Percentiles rank a stretch among this genome's conserved stretches.
Evolutionary conservation across 83 land plant genomes (phyloP).

Genomic region (Picea mariana): DNA sequence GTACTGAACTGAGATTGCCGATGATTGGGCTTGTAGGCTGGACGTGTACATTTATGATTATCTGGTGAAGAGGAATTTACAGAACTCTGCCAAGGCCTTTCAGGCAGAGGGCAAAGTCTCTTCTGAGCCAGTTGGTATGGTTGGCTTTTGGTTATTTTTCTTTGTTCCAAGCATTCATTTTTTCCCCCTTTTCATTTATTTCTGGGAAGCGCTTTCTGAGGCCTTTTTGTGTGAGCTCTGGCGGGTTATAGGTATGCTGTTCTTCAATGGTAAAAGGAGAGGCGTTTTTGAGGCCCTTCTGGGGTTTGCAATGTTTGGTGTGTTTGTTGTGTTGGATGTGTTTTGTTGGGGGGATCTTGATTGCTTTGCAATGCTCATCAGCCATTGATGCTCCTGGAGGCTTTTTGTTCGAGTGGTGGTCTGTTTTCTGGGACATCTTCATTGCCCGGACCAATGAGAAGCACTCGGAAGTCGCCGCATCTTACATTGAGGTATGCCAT

Average conservation of each 20-base stretch:
- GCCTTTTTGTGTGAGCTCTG: too few relatives aligned
- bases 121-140: slow-evolving; percentile 86
- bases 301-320: too few relatives aligned
- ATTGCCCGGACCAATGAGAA: slow-evolving; percentile 93
- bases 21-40: slow-evolving; percentile 43
- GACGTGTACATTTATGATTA: slow-evolving; percentile 91
- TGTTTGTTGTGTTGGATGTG: too few relatives aligned
- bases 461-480: slow-evolving; percentile 93
- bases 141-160: not conserved
- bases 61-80: slow-evolving; percentile 74
- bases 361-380: slow-evolving; percentile 12
- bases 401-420: slow-evolving; percentile 97
- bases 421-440: slow-evolving; percentile 72
- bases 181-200: not conserved
- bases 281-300: too few relatives aligned
- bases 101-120: slow-evolving; percentile 85
- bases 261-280: too few relatives aligned
- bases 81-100: slow-evolving; percentile 79
- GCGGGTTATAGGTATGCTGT: not conserved
- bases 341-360: too few relatives aligned
- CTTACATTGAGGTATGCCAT: slow-evolving; percentile 74
- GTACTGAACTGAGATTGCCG: not conserved
- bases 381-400: slow-evolving; percentile 96
- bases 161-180: not conserved
- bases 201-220: too few relatives aligned